phyloP scores from a whole-genome alignment of 2,329 filamentous ascomycete species.

The Periglandula ipomoeae region DNA sequence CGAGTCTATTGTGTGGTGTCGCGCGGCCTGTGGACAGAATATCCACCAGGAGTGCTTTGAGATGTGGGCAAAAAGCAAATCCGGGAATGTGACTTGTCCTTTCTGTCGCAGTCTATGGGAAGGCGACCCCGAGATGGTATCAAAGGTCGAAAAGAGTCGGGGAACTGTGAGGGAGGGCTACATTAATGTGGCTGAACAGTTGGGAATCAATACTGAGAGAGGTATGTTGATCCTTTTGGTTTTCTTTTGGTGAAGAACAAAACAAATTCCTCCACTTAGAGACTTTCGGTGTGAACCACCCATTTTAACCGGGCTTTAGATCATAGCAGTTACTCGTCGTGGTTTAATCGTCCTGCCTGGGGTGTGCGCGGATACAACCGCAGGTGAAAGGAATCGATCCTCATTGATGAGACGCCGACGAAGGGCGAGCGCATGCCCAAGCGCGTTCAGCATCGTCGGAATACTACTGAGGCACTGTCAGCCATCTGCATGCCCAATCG shows the following conservation, averaged over 20 bases:
- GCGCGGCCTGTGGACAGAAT: conserved; percentile 44
- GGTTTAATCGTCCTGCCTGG: neutral
- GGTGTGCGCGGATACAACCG: neutral
- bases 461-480: no score
- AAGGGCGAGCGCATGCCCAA: neutral
- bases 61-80: conserved; percentile 42
- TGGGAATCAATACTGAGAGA: conserved; percentile 46
- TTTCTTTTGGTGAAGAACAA: neutral
- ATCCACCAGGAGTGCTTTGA: conserved; percentile 45
- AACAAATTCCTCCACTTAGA: neutral
- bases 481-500: no score
- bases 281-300: no score
- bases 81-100: conserved; percentile 43
- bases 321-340: neutral
- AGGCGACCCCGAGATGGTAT: conserved; percentile 30
- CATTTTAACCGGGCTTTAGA: neutral
- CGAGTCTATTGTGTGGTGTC: conserved; percentile 39
- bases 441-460: neutral
- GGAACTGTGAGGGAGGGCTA: conserved; percentile 43
- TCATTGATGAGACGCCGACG: neutral
- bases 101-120: conserved; percentile 52
- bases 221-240: conserved; percentile 26
- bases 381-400: neutral
- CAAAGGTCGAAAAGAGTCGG: conserved; percentile 33
- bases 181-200: conserved; percentile 49